These are phyloP conservation scores for Ogataea kodamae DNA, from an alignment of 805 yeast species.

Conservation along the genomic window DNA sequence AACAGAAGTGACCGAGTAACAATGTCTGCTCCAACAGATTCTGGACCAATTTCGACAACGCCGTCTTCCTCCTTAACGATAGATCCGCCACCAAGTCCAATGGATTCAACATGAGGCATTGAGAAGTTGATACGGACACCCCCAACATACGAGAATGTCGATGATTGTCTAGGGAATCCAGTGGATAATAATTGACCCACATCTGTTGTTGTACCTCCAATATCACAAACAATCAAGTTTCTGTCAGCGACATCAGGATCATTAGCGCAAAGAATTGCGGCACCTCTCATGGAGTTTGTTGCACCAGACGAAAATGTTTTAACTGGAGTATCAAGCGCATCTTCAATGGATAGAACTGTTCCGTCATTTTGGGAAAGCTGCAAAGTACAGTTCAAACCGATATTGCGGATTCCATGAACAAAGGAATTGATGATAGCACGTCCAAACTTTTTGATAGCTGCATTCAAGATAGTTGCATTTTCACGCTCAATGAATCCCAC, in stretches of 20 bases:
- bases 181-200: slow-evolving; percentile 8
- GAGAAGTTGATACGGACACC: slow-evolving; percentile 10
- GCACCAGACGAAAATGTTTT: slow-evolving; percentile 11
- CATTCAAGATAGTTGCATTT: slow-evolving; percentile 8
- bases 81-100: slow-evolving; percentile 10
- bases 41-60: slow-evolving; percentile 6
- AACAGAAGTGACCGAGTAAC: slow-evolving; percentile 2
- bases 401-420: slow-evolving; percentile 1
- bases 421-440: slow-evolving; percentile 6
- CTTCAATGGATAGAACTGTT: slow-evolving; percentile 5
- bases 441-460: slow-evolving; percentile 7
- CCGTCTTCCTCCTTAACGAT: slow-evolving; percentile 1
- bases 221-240: slow-evolving; percentile 5
- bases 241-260: slow-evolving; percentile 1
- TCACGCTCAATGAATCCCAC: slow-evolving; percentile 8
- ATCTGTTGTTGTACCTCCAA: slow-evolving; percentile 10
- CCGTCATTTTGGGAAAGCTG: slow-evolving; percentile 9
- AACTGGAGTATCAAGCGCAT: slow-evolving; percentile 7
- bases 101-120: slow-evolving; percentile 10
- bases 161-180: slow-evolving; percentile 9
- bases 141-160: slow-evolving; percentile 7
- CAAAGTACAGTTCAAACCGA: slow-evolving; percentile 6
- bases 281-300: slow-evolving; percentile 12
- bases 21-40: slow-evolving; percentile 5
- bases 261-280: slow-evolving; percentile 8